Conservation (phyloP, 768 basidiomycete species). For the Termitomyces bulborhizus region DNA sequence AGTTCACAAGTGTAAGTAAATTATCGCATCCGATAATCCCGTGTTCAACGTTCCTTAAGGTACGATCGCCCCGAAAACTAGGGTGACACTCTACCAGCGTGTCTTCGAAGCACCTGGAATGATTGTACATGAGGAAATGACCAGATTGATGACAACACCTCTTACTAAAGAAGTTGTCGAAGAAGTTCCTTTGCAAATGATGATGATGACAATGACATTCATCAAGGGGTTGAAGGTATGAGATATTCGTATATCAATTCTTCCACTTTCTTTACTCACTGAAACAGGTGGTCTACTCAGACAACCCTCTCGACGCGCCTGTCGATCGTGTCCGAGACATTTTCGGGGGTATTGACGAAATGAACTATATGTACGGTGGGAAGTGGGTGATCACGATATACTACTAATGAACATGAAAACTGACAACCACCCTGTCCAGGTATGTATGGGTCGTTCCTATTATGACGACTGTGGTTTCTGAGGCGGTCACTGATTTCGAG, state of each 20-base stretch:
- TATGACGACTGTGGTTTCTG: not conserved
- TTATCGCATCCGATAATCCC: not conserved
- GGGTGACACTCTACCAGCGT: not conserved
- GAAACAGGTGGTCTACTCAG: not conserved
- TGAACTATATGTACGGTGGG: not conserved
- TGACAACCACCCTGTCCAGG: not conserved
- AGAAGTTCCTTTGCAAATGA: not conserved
- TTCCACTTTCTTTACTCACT: not conserved
- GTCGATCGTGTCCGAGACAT: not conserved
- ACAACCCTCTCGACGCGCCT: not conserved
- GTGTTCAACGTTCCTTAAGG: not conserved
- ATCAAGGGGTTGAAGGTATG: not conserved
- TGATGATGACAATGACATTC: not conserved
- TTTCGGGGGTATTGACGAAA: slow-evolving; percentile 1
- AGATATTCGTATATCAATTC: not conserved
- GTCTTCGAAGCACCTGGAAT: not conserved
- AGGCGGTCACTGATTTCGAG: not conserved
- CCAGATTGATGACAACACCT: not conserved
- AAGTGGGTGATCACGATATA: not conserved
- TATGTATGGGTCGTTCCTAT: slow-evolving; percentile 2
- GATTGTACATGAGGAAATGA: not conserved
- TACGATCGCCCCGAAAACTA: not conserved
- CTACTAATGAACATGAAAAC: not conserved
- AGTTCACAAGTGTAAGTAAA: not conserved
- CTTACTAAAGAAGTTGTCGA: not conserved